phyloP scores from a whole-genome alignment of 192 early-diverging fungal genomes.

The Chytriomyces sp. region DNA sequence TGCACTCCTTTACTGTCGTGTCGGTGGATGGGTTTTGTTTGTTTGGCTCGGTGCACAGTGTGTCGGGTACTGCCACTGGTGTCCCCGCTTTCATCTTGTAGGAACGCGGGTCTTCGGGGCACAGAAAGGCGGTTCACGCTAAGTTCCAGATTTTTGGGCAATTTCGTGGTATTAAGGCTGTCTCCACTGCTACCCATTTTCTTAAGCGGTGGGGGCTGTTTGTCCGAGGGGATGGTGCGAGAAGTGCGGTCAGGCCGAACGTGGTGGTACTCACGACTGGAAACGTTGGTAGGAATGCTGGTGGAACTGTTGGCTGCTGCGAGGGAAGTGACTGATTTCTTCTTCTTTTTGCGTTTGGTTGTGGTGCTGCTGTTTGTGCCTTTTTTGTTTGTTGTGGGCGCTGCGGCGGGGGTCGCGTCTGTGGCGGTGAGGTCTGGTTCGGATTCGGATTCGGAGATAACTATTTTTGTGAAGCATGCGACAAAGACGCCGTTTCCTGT shows the following conservation, averaged over 20 bases:
- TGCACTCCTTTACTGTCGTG: constrained; percentile 22
- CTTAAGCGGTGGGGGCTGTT: background rate
- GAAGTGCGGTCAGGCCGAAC: too few species aligned
- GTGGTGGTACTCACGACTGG: too few species aligned
- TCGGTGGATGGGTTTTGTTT: constrained; percentile 19
- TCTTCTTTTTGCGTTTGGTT: constrained; percentile 14
- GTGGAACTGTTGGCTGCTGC: background rate
- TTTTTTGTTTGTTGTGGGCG: constrained; percentile 15
- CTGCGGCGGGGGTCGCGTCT: background rate
- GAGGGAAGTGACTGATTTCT: background rate
- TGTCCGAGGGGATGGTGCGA: background rate
- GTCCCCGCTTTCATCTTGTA: constrained; percentile 12
- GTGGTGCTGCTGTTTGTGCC: constrained; percentile 6
- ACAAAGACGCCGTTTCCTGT: constrained; percentile 93
- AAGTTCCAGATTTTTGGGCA: constrained; percentile 25
- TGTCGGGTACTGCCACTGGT: background rate
- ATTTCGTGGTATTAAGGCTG: background rate
- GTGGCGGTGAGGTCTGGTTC: constrained; percentile 15
- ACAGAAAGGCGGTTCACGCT: constrained; percentile 30
- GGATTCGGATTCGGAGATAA: constrained; percentile 10
- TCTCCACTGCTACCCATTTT: constrained; percentile 21
- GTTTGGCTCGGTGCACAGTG: background rate
- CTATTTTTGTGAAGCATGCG: constrained; percentile 66
- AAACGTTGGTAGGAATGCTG: background rate
- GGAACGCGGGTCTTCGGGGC: background rate